phyloP scores from a whole-genome alignment of 2,329 filamentous ascomycete species.

The Blastomyces silverae region DNA sequence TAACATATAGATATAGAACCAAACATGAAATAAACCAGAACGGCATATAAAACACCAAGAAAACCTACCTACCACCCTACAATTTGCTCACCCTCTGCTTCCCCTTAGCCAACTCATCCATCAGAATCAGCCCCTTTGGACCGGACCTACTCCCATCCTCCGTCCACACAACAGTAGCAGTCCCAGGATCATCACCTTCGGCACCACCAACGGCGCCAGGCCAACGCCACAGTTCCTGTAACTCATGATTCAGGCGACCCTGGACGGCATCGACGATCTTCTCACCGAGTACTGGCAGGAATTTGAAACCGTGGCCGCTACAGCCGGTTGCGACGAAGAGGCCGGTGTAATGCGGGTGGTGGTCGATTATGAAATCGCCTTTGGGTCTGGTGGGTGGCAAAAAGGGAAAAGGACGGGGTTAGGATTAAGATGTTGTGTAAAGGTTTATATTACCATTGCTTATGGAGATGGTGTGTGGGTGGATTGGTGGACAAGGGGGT shows the following conservation, averaged over 20 bases:
- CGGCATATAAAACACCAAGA: not conserved
- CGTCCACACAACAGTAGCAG: constrained; percentile 28
- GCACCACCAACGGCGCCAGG: constrained; percentile 20
- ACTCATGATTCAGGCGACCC: constrained; percentile 38
- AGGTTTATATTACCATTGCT: not conserved
- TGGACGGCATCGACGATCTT: constrained; percentile 46
- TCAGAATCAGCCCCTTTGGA: constrained; percentile 31
- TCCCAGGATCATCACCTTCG: constrained; percentile 18
- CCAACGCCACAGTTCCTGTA: constrained; percentile 42
- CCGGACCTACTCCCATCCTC: constrained; percentile 38
- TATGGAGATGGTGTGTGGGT: not conserved
- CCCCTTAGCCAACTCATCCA: constrained; percentile 35
- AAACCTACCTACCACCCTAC: not conserved
- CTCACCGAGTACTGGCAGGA: constrained; percentile 49
- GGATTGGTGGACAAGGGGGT: not conserved
- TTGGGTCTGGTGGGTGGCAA: constrained; percentile 39
- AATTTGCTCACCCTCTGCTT: constrained; percentile 16
- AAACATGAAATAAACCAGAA: not conserved
- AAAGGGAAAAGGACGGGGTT: not conserved
- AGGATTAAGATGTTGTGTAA: not conserved
- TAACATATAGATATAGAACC: too few species aligned
- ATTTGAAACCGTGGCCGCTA: constrained; percentile 50
- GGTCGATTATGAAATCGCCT: constrained; percentile 64
- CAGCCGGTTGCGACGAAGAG: constrained; percentile 49
- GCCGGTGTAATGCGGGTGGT: constrained; percentile 54